Evolutionary conservation across 1,284 basidiomycete species (phyloP).

Genomic region (Pyrrhoderma noxium): DNA sequence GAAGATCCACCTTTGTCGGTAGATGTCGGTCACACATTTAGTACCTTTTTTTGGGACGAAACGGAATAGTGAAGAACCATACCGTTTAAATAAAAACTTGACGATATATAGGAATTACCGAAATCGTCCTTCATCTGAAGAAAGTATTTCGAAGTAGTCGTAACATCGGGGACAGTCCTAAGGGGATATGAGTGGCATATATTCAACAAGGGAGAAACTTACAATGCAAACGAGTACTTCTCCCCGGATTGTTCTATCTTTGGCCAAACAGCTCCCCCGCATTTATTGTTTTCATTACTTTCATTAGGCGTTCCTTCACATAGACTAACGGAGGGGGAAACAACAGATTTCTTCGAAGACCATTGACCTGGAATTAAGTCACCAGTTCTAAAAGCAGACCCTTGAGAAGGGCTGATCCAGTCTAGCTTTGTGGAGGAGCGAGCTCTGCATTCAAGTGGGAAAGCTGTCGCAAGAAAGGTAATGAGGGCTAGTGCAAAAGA

Average conservation of each 20-base stretch:
- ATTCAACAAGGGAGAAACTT: slow-evolving; percentile 8
- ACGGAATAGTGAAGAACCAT: slow-evolving; percentile 21
- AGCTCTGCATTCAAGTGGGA: too few species aligned
- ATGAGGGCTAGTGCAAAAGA: too few species aligned
- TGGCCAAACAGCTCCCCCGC: slow-evolving; percentile 35
- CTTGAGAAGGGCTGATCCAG: slow-evolving; percentile 14
- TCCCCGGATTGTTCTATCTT: slow-evolving; percentile 30
- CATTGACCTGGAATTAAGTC: slow-evolving; percentile 13
- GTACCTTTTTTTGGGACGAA: too few species aligned
- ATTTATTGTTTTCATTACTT: slow-evolving; percentile 19
- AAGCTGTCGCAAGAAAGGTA: too few species aligned
- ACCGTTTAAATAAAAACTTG: slow-evolving; percentile 37
- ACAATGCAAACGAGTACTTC: slow-evolving; percentile 27
- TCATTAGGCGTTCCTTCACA: slow-evolving; percentile 3
- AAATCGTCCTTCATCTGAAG: slow-evolving; percentile 37
- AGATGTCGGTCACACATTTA: slow-evolving; percentile 1
- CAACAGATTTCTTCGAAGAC: slow-evolving; percentile 4
- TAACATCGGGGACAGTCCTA: slow-evolving; percentile 31
- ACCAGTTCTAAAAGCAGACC: slow-evolving; percentile 8
- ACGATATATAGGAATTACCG: slow-evolving; percentile 31
- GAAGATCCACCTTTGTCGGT: not conserved
- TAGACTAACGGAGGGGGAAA: slow-evolving; percentile 14
- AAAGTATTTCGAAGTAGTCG: slow-evolving; percentile 25
- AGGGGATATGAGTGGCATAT: not conserved
- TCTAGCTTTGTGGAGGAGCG: not conserved